phyloP scores from a whole-genome alignment of 148 eudicot genomes.

The Camellia japonica region DNA sequence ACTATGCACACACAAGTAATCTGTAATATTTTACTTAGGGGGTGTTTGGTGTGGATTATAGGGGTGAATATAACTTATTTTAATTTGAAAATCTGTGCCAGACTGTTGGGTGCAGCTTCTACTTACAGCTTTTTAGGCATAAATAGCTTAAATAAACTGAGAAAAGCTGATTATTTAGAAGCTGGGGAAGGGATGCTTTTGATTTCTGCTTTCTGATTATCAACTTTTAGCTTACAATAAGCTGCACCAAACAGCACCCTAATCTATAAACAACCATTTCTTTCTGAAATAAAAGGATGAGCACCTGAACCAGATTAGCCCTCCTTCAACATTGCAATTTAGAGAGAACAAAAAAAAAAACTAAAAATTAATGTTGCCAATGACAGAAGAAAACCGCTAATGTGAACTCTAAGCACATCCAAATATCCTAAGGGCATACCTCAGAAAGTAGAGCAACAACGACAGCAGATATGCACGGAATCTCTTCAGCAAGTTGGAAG shows the following conservation, averaged over 20 bases:
- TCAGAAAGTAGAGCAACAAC: conserved; percentile 95
- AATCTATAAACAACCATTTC: not conserved
- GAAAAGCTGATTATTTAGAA: no score
- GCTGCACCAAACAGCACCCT: no score
- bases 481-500: conserved; percentile 90
- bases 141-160: no score
- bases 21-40: not conserved
- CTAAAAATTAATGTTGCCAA: not conserved
- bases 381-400: not conserved
- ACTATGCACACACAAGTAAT: not conserved
- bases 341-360: not conserved
- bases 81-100: no score
- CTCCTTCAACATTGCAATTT: not conserved
- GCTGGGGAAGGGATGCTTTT: no score
- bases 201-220: no score
- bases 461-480: conserved; percentile 97
- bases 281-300: not conserved
- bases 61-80: no score
- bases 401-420: not conserved
- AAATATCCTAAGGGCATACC: conserved; percentile 34
- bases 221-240: no score
- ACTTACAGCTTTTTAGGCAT: no score
- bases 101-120: no score
- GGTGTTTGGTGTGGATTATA: no score
- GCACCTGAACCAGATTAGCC: not conserved